phyloP scores from a whole-genome alignment of 768 basidiomycete genomes.

The Suillus sp. region DNA sequence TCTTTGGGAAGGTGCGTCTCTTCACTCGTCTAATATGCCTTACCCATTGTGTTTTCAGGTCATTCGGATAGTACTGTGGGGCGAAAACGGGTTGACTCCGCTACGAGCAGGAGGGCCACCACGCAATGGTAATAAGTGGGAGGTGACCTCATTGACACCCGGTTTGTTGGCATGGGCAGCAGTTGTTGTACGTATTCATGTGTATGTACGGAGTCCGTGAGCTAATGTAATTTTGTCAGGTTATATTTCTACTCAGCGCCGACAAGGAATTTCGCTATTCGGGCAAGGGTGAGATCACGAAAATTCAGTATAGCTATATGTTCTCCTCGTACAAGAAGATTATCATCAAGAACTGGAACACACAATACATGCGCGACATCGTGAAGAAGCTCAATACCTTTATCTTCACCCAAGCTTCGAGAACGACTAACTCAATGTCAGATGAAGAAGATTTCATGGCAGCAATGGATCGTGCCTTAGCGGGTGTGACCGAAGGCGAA shows the following conservation, averaged over 20 bases:
- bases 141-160: background rate
- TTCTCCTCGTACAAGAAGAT: constrained; percentile 7
- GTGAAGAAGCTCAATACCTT: background rate
- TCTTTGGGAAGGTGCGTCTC: constrained; percentile 2
- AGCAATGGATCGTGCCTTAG: background rate
- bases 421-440: background rate
- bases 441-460: background rate
- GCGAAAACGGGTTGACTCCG: background rate
- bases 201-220: fast-evolving
- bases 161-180: constrained; percentile 2
- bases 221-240: background rate
- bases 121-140: background rate
- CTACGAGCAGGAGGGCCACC: background rate
- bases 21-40: background rate
- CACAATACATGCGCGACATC: background rate
- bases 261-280: constrained; percentile 5
- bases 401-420: background rate
- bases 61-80: background rate
- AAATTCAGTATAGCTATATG: background rate
- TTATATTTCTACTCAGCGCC: background rate
- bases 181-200: background rate
- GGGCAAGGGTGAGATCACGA: background rate
- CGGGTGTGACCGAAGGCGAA: background rate
- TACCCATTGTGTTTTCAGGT: background rate
- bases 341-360: constrained; percentile 10